Percentiles rank a stretch among this genome's conserved stretches.
Conservation (phyloP, 2,329 filamentous ascomycete species). For the Magnaporthiopsis rhizophila region DNA sequence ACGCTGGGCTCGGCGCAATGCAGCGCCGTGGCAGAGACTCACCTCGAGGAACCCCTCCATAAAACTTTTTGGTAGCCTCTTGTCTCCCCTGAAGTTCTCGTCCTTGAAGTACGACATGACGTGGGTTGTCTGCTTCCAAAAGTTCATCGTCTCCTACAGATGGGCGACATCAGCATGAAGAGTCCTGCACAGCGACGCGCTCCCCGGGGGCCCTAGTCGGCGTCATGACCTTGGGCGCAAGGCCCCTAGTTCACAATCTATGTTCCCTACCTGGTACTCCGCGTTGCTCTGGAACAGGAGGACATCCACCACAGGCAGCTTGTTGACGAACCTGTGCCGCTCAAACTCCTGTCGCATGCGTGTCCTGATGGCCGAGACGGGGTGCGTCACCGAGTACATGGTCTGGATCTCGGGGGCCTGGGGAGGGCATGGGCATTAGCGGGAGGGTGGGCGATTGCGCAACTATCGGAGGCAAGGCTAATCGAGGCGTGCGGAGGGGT, state of each 20-base stretch:
- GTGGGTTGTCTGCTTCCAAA: constrained; percentile 95
- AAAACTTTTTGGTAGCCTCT: constrained; percentile 79
- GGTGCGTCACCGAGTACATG: constrained; percentile 91
- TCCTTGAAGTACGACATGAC: constrained; percentile 94
- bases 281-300: constrained; percentile 83
- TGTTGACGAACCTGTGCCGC: constrained; percentile 85
- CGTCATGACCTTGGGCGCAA: background rate
- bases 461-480: background rate
- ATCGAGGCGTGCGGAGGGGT: background rate
- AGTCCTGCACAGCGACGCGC: background rate
- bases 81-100: constrained; percentile 68
- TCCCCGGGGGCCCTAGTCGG: background rate
- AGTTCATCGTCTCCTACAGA: constrained; percentile 89
- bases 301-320: constrained; percentile 81
- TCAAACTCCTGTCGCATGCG: constrained; percentile 97
- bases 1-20: background rate
- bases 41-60: constrained; percentile 95
- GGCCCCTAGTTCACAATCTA: background rate
- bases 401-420: constrained; percentile 94
- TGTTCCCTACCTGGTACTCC: constrained; percentile 73
- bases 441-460: background rate
- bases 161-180: background rate
- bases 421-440: background rate
- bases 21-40: constrained; percentile 24
- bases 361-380: constrained; percentile 79